These are phyloP conservation scores for Phytophthora europaea DNA, from an alignment of 352 stramenopile species.

Conservation along the genomic window DNA sequence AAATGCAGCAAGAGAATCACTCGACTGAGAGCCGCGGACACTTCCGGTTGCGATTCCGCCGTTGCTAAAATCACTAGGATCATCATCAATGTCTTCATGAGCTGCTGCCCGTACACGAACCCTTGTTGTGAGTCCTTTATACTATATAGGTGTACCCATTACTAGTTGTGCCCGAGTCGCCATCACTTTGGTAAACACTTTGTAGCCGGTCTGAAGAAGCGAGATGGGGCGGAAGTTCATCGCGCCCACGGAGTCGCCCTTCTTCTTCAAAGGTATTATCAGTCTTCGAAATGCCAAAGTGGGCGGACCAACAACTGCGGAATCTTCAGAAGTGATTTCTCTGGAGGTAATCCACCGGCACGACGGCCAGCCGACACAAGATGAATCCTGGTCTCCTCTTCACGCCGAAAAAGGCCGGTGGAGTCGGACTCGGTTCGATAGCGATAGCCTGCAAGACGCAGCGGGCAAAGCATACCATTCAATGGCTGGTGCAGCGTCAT, in stretches of 20 bases:
- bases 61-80: neutral
- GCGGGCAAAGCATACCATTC: no score
- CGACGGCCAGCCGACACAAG: neutral
- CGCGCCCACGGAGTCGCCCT: no score
- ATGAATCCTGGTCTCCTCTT: neutral
- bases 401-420: neutral
- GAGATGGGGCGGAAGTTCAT: no score
- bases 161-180: no score
- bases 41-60: neutral
- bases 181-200: no score
- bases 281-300: neutral
- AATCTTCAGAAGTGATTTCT: neutral
- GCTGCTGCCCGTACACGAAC: neutral
- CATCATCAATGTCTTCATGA: slow-evolving; percentile 1
- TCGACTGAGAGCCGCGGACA: neutral
- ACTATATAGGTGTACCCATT: no score
- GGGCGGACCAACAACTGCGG: neutral
- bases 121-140: slow-evolving; percentile 3
- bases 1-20: neutral
- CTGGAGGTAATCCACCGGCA: neutral
- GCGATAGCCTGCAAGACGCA: no score
- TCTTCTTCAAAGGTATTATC: no score
- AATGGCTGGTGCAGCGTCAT: no score
- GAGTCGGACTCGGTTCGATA: no score
- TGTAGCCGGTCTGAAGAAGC: no score